These are phyloP conservation scores for Meredithiella fracta DNA, from an alignment of 2,329 filamentous ascomycete species.

Conservation along the genomic window DNA sequence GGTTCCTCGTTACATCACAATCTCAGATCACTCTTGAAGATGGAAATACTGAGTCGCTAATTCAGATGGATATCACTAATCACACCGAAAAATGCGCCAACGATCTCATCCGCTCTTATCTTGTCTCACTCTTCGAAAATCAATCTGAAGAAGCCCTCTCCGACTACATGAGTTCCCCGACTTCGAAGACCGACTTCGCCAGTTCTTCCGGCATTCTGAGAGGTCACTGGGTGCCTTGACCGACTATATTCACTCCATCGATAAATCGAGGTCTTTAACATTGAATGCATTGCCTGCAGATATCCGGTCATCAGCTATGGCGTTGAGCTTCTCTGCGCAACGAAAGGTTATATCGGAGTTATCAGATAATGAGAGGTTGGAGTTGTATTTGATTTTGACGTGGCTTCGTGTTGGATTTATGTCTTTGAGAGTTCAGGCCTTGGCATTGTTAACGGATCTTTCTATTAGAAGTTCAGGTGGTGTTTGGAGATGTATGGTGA, in stretches of 20 bases:
- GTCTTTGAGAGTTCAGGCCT: slow-evolving; percentile 2
- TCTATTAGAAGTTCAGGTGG: neutral
- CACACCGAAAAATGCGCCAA: neutral
- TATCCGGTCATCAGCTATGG: neutral
- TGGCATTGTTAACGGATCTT: slow-evolving; percentile 1
- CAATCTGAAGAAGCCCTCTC: neutral
- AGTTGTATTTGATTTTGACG: slow-evolving; percentile 3
- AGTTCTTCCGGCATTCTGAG: neutral
- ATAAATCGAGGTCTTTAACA: neutral
- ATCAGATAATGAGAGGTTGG: neutral
- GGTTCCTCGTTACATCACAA: too few relatives aligned
- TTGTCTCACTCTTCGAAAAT: neutral
- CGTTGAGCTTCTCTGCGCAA: neutral
- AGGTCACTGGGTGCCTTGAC: neutral
- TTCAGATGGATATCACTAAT: neutral
- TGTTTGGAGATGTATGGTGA: neutral
- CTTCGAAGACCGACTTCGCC: neutral
- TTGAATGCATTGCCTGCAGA: neutral
- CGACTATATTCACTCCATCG: neutral
- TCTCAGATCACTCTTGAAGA: too few relatives aligned
- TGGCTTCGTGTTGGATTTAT: slow-evolving; percentile 5
- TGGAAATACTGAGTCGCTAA: too few relatives aligned
- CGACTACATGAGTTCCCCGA: neutral
- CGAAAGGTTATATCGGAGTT: neutral
- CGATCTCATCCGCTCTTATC: neutral